Evolutionary conservation across 371 early-diverging fungal species (phyloP).

Genomic region (Smittium mucronatum): DNA sequence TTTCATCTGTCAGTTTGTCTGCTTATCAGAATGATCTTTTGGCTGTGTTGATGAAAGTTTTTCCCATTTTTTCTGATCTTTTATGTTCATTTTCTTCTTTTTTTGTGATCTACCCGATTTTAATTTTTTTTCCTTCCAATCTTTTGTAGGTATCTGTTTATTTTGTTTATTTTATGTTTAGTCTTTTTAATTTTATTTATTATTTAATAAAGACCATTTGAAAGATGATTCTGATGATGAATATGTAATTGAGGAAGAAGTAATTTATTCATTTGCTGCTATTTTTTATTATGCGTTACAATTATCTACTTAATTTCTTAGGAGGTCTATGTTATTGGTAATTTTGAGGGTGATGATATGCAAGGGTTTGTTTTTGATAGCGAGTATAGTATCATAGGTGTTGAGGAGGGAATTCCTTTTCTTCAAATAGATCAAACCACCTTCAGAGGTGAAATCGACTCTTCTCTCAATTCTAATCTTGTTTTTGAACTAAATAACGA

Average conservation of each 20-base stretch:
- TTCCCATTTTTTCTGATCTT: background rate
- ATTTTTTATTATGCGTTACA: background rate
- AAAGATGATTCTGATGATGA: background rate
- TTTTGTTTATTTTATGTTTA: background rate
- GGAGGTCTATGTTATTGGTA: background rate
- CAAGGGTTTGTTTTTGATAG: background rate
- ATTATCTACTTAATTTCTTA: background rate
- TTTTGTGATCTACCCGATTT: background rate
- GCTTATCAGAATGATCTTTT: no score
- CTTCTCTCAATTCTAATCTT: background rate
- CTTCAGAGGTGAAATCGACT: conserved; percentile 6
- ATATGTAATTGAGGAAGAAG: conserved; percentile 6
- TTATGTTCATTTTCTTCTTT: background rate
- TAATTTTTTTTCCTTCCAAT: background rate
- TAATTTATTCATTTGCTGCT: background rate
- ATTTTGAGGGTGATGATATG: conserved; percentile 9
- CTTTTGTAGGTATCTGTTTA: background rate
- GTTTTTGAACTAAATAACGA: background rate
- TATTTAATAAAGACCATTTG: background rate
- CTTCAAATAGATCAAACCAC: background rate
- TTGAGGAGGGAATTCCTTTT: conserved; percentile 5
- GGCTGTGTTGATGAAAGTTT: background rate
- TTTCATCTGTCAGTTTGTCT: background rate
- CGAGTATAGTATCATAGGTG: background rate
- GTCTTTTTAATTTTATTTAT: background rate